Base-by-base conservation (phyloP, 2,329 filamentous ascomycete genomes). In the Neopestalotiopsis rosae region DNA sequence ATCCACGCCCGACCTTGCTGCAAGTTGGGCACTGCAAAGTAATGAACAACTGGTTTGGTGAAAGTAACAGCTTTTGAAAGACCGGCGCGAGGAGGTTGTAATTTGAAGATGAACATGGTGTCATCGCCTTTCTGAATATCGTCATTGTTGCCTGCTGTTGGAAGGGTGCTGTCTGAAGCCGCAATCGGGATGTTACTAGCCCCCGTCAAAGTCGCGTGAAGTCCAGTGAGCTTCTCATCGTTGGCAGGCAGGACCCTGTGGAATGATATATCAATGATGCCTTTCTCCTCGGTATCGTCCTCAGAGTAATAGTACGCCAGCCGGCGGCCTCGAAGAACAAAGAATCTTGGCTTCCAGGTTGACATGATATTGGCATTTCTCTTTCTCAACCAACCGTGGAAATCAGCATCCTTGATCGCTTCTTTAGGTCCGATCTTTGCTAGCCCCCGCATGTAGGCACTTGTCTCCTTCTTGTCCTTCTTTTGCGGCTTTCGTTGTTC, bases 371-470 rank as follows among this genome's bases (percentile, higher is more conserved):
- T 96, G 1, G 94, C 95, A 69, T 94, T 97, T 81, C 97, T 95
- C 87, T 99, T 99, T 86, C 96, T 98, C 96, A 99, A 99, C 96
- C 96, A 99, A 1, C 96, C 96, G 76, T 92, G 95, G 79, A 97
- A 98, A 77, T 99, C 95, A 67, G 94, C 95, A 70, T 90, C 90
- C 71, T 90, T 84, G 81, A 97, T 96, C 70, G 95, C 94, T 77
- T 97, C 94, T 67, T 90, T 86, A 0, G 96, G 96, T 0, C 89
- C 83, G 70, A 95, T 92, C 80, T 95, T 94, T 74, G 93, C 88
- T 56, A 98, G 83, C 0, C 96, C 96, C 38, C 93, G 91, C 20
- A 91, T 93, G 80, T 98, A 99, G 0, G 96, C 96, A 76, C 95
- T 98, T 0, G 96, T 99, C 69, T 94, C 91, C 79, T 98, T 97